These are phyloP conservation scores for Vaccinium darrowii DNA, from an alignment of 148 eudicot genomes.

Conservation along the genomic window DNA sequence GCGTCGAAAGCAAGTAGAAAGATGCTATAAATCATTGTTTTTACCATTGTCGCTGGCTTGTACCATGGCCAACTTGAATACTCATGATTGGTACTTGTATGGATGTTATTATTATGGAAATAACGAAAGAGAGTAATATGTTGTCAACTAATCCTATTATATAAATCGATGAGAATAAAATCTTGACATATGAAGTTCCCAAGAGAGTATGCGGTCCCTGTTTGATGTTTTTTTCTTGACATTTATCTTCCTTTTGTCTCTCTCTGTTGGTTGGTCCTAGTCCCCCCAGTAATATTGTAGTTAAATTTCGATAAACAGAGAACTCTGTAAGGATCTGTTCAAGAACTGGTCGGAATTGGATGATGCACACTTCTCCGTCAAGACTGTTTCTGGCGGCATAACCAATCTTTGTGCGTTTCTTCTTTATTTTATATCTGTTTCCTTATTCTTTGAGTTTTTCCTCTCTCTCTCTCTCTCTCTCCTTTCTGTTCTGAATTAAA, in stretches of 20 bases:
- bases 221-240: not conserved
- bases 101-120: not conserved
- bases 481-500: too few relatives aligned
- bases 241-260: not conserved
- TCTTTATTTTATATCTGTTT: slow-evolving; percentile 9
- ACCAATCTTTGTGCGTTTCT: slow-evolving; percentile 74
- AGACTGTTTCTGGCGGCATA: slow-evolving; percentile 87
- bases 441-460: too few relatives aligned
- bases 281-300: slow-evolving; percentile 8
- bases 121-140: not conserved
- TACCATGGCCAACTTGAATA: not conserved
- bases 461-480: too few relatives aligned
- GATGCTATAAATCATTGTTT: not conserved
- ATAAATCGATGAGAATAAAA: not conserved
- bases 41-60: not conserved
- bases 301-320: slow-evolving; percentile 45
- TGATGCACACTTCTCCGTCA: slow-evolving; percentile 50
- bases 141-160: not conserved
- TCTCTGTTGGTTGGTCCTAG: not conserved
- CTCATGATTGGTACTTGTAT: not conserved
- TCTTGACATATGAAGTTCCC: not conserved
- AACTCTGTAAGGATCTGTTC: slow-evolving; percentile 82
- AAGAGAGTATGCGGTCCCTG: not conserved
- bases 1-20: not conserved
- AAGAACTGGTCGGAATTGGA: slow-evolving; percentile 77